Evolutionary conservation across 805 yeast genomes (phyloP).

Genomic region (Metschnikowia borealis): DNA sequence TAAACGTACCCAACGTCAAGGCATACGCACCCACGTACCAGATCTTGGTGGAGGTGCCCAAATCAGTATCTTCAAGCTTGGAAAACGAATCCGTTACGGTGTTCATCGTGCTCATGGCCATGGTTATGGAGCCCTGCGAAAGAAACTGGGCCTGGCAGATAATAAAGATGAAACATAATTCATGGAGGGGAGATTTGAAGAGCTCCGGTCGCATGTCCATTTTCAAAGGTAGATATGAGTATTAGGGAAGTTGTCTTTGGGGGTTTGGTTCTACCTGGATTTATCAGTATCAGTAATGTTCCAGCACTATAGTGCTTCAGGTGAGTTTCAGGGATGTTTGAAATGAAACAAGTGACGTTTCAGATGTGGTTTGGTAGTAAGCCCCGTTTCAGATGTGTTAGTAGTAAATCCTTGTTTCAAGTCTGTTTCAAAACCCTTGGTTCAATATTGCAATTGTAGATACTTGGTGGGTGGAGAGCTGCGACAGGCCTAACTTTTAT

Average conservation of each 20-base stretch:
- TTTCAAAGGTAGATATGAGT: neutral
- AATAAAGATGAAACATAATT: conserved; percentile 9
- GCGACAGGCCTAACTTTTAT: too few relatives aligned
- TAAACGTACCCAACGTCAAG: conserved; percentile 68
- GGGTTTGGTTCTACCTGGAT: neutral
- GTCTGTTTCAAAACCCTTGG: too few relatives aligned
- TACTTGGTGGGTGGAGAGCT: too few relatives aligned
- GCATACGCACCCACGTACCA: conserved; percentile 74
- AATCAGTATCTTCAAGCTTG: conserved; percentile 1
- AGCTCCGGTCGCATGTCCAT: conserved; percentile 13
- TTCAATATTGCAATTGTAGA: too few relatives aligned
- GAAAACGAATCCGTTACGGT: conserved; percentile 28
- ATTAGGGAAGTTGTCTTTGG: neutral
- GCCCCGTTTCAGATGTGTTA: too few relatives aligned
- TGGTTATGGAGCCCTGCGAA: conserved; percentile 35
- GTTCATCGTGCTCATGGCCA: conserved; percentile 38
- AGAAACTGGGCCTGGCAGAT: conserved; percentile 31
- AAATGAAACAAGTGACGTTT: too few relatives aligned
- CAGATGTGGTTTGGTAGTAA: too few relatives aligned
- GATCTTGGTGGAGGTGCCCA: conserved; percentile 9
- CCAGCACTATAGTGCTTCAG: too few relatives aligned
- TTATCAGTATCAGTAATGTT: too few relatives aligned
- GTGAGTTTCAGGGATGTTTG: too few relatives aligned
- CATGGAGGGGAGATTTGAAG: conserved; percentile 11
- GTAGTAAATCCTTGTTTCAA: too few relatives aligned